A percentile compares a stretch with the other conserved stretches of the same genome.
These are phyloP conservation scores for Amoebophrya sp. DNA, from an alignment of 169 alveolate species.

Conservation along the genomic window DNA sequence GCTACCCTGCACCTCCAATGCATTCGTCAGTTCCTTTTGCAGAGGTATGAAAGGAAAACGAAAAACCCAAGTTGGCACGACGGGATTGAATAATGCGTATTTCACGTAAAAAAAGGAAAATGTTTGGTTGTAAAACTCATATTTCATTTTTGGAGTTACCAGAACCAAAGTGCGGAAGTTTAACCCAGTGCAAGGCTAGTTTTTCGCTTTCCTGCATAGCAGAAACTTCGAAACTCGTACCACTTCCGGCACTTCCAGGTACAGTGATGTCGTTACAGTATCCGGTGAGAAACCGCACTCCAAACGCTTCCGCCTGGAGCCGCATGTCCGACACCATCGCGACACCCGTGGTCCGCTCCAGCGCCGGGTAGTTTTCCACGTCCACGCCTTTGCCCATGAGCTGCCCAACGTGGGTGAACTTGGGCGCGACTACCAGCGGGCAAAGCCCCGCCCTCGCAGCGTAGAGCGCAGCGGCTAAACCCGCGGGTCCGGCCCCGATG, in stretches of 20 bases:
- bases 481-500: constrained; percentile 14
- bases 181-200: too few species aligned
- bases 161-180: too few species aligned
- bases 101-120: too few species aligned
- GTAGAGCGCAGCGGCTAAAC: background rate
- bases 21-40: too few species aligned
- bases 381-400: background rate
- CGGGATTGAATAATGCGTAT: too few species aligned
- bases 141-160: too few species aligned
- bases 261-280: background rate
- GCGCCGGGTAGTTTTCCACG: background rate
- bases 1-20: background rate
- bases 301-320: background rate
- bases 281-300: background rate
- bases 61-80: too few species aligned
- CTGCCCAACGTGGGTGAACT: background rate
- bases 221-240: too few species aligned
- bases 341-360: background rate
- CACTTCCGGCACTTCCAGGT: too few species aligned
- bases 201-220: too few species aligned
- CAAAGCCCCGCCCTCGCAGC: background rate
- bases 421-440: background rate
- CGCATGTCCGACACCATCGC: background rate
- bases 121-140: too few species aligned
- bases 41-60: too few species aligned